Evolutionary conservation across 2,329 filamentous ascomycete genomes (phyloP).

Genomic region (Fusarium avenaceum): DNA sequence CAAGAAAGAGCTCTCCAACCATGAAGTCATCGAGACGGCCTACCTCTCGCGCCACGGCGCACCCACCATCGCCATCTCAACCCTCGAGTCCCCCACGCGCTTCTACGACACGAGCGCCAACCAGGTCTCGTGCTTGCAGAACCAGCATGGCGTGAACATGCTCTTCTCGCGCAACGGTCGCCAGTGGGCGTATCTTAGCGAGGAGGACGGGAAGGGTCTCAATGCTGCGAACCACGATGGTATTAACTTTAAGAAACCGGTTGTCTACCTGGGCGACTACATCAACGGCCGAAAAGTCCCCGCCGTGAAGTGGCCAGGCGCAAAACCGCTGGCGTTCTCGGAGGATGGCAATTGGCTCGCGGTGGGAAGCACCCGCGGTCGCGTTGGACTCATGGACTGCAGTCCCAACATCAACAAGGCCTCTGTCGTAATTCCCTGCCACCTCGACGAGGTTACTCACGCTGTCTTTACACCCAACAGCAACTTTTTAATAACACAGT

Average conservation of each 20-base stretch:
- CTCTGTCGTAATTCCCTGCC: slow-evolving; percentile 39
- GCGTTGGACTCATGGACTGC: slow-evolving; percentile 45
- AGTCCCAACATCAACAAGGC: slow-evolving; percentile 29
- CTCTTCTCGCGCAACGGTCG: slow-evolving; percentile 40
- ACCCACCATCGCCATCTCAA: slow-evolving; percentile 43
- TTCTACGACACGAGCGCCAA: slow-evolving; percentile 46
- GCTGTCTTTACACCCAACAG: slow-evolving; percentile 48
- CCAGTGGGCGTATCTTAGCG: slow-evolving; percentile 47
- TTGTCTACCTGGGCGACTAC: slow-evolving; percentile 45
- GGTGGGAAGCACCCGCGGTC: slow-evolving; percentile 39
- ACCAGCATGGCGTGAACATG: slow-evolving; percentile 48
- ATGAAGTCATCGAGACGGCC: slow-evolving; percentile 44
- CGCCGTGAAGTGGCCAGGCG: slow-evolving; percentile 41
- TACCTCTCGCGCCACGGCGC: slow-evolving; percentile 39
- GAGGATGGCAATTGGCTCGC: slow-evolving; percentile 44
- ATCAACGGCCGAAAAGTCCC: slow-evolving; percentile 41
- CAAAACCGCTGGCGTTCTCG: slow-evolving; percentile 46
- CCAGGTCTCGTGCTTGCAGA: slow-evolving; percentile 36
- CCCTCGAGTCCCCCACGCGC: slow-evolving; percentile 46
- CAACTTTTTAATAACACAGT: slow-evolving; percentile 44
- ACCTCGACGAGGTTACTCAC: slow-evolving; percentile 47
- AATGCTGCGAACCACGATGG: slow-evolving; percentile 42
- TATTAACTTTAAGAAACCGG: slow-evolving; percentile 41
- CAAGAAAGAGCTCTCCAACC: slow-evolving; percentile 47
- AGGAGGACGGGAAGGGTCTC: slow-evolving; percentile 45